These are phyloP conservation scores for Metschnikowia koreensis DNA, from an alignment of 805 yeast genomes.

Conservation along the genomic window DNA sequence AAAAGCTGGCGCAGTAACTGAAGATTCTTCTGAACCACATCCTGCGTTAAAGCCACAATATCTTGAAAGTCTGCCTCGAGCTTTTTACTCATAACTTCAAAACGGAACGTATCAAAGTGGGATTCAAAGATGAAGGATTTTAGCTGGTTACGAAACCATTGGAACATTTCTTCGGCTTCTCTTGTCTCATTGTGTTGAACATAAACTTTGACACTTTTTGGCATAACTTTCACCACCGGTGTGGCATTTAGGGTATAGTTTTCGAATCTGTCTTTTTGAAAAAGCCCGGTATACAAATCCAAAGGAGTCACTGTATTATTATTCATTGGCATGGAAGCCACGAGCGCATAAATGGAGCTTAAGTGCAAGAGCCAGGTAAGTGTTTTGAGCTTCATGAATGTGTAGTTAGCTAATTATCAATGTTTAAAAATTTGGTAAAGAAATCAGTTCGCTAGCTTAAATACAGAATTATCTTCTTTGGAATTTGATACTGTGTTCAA, in stretches of 20 bases:
- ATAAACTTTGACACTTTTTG: background rate
- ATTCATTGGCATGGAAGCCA: too few relatives aligned
- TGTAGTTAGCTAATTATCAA: too few relatives aligned
- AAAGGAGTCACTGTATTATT: too few relatives aligned
- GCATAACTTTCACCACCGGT: too few relatives aligned
- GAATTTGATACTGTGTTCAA: too few relatives aligned
- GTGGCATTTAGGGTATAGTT: too few relatives aligned
- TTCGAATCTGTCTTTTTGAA: background rate
- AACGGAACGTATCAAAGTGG: conserved; percentile 4
- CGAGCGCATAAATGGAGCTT: too few relatives aligned
- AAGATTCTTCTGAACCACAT: background rate
- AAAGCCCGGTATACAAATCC: background rate
- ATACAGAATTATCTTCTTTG: too few relatives aligned
- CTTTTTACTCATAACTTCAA: background rate
- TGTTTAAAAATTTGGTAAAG: too few relatives aligned
- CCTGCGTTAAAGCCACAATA: background rate
- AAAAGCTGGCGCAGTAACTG: background rate
- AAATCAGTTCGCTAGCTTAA: too few relatives aligned
- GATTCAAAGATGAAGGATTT: background rate
- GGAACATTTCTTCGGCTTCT: background rate
- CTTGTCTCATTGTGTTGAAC: background rate
- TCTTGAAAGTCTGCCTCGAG: background rate
- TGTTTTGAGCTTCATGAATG: too few relatives aligned
- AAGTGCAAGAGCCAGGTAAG: too few relatives aligned
- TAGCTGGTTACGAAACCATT: background rate